phyloP scores from a whole-genome alignment of 768 basidiomycete genomes.

The Megacollybia marginata region DNA sequence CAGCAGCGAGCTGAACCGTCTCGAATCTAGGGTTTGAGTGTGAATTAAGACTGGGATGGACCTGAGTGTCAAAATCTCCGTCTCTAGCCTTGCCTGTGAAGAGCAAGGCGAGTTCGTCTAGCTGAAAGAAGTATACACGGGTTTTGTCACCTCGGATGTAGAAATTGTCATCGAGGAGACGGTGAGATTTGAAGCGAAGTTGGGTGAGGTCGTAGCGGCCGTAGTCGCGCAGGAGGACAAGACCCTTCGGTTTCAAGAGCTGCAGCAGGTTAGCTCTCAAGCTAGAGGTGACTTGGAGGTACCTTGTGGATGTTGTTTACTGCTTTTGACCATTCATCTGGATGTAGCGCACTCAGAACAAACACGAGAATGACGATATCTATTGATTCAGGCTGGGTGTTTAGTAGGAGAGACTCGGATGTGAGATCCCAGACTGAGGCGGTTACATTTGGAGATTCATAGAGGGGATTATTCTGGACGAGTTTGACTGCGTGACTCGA shows the following conservation, averaged over 20 bases:
- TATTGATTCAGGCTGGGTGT: slow-evolving; percentile 58
- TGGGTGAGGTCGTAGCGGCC: slow-evolving; percentile 94
- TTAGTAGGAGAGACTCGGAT: slow-evolving; percentile 54
- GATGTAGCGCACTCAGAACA: slow-evolving; percentile 89
- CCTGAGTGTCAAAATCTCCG: slow-evolving; percentile 4
- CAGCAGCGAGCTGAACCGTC: slow-evolving; percentile 83
- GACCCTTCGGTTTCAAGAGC: slow-evolving; percentile 88
- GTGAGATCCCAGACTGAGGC: slow-evolving; percentile 92
- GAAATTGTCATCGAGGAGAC: slow-evolving; percentile 89
- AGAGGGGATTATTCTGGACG: slow-evolving; percentile 80
- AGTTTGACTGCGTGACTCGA: slow-evolving; percentile 83
- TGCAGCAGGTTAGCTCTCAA: slow-evolving; percentile 19
- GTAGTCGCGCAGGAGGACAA: slow-evolving; percentile 86
- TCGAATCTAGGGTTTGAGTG: slow-evolving; percentile 58
- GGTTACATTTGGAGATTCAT: slow-evolving; percentile 58
- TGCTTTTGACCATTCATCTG: slow-evolving; percentile 83
- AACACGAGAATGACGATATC: slow-evolving; percentile 92
- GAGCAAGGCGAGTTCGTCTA: slow-evolving; percentile 74
- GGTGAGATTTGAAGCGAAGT: slow-evolving; percentile 80
- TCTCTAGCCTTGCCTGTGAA: slow-evolving; percentile 58
- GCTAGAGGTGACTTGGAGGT: neutral
- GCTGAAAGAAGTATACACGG: slow-evolving; percentile 92
- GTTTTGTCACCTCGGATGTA: slow-evolving; percentile 98
- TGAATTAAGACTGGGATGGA: slow-evolving; percentile 19
- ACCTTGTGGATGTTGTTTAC: slow-evolving; percentile 76